Percentiles rank a stretch among this genome's conserved stretches.
Evolutionary conservation across 257 asterid genomes (phyloP).

Genomic region (Solanum boliviense): DNA sequence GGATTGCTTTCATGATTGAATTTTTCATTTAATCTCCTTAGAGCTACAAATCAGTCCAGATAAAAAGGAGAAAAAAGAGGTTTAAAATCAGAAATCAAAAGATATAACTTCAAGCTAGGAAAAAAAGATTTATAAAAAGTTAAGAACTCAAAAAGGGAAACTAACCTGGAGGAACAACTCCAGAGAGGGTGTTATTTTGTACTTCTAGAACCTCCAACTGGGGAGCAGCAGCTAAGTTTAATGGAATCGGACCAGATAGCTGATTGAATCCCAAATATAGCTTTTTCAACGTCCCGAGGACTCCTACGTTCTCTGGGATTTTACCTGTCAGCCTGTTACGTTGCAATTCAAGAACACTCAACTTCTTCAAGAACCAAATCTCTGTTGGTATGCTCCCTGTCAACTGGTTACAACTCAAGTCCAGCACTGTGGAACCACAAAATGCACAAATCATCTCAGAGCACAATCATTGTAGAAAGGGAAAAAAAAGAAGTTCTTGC

Average conservation of each 20-base stretch:
- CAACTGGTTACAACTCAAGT: constrained; percentile 56
- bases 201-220: constrained; percentile 57
- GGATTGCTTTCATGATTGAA: constrained; percentile 51
- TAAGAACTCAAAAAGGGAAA: neutral
- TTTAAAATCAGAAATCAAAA: neutral
- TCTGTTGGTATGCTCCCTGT: constrained; percentile 60
- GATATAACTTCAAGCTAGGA: neutral
- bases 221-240: constrained; percentile 29
- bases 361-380: constrained; percentile 41
- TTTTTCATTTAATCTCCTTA: constrained; percentile 40
- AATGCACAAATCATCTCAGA: neutral
- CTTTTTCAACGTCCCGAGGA: constrained; percentile 30
- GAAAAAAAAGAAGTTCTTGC: neutral
- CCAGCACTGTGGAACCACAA: constrained; percentile 43
- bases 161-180: constrained; percentile 44
- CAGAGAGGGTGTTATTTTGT: constrained; percentile 62
- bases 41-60: constrained; percentile 35
- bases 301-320: constrained; percentile 56
- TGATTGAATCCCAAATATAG: constrained; percentile 51
- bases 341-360: constrained; percentile 45
- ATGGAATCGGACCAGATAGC: constrained; percentile 67
- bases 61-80: neutral
- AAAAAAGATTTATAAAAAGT: neutral
- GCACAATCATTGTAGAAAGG: neutral
- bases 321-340: constrained; percentile 39